Evolutionary conservation across 2,329 filamentous ascomycete species (phyloP), one percentile per base, ranked within the genome.

Genomic region (Lasiodiplodia sp.): DNA sequence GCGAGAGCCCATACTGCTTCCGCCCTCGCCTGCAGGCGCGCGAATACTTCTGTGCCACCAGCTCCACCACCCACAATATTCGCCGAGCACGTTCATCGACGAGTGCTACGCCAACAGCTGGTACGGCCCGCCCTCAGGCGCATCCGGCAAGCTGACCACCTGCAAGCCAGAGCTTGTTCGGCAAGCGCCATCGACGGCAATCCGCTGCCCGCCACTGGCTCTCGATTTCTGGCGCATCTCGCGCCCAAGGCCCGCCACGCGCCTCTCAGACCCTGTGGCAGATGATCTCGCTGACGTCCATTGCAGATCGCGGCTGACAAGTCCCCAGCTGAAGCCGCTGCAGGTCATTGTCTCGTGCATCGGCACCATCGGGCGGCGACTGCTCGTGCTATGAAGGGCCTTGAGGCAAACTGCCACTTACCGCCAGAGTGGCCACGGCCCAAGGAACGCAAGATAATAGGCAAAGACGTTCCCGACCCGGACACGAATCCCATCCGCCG

Each of bases 301-400:
- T 38, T 31, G 60, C 18, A 64, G 60, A 64, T 52, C 31, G 16
- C 60, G 44, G 60, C 60, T 64, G 60, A 52, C 60, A 25, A 28
- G n/a, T 21, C 47, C 25, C 23, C 60, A 52, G 44, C 60, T 52
- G 60, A 25, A 52, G 31, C 58, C 25, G 60, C 60, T 64, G 60
- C 60, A 64, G 44, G 60, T 64, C 60, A 64, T 49, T 25, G 60
- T 38, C 60, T 64, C 28, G 60, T 64, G 60, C 60, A 28, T 62
- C 38, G 21, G 37, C 44, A 21, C 44, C 4, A 11, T 21, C 44
- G 44, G 18, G 44, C 44, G n/a, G 8, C 18, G 16, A 10, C 18
- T 63, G 58, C 44, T 63, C 58, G 60, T 64, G 60, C 60, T 10
- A 34, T 34, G 31, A 34, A 34, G 21, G 31, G 51, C 44, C 60